phyloP scores from a whole-genome alignment of 495 filamentous ascomycete genomes.

The Penicillium malachiteum region DNA sequence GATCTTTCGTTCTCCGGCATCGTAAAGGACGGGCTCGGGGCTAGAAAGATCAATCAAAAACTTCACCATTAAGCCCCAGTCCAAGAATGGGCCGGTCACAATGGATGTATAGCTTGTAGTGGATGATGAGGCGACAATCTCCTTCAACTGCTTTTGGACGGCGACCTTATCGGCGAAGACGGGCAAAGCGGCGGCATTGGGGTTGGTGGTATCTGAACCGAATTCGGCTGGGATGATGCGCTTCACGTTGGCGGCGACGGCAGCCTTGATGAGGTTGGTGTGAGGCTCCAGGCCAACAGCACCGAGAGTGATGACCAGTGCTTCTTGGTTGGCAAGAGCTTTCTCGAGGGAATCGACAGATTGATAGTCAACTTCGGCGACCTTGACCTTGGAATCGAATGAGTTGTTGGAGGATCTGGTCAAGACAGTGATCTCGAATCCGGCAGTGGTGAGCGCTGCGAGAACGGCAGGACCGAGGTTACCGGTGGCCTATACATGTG shows the following conservation, averaged over 20 bases:
- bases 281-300: slow-evolving; percentile 25
- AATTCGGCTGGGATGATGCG: slow-evolving; percentile 66
- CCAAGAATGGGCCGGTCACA: slow-evolving; percentile 47
- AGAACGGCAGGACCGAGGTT: slow-evolving; percentile 10
- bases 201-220: slow-evolving; percentile 50
- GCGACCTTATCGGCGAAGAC: slow-evolving; percentile 48
- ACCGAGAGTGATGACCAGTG: slow-evolving; percentile 8
- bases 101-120: slow-evolving; percentile 50
- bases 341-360: slow-evolving; percentile 11
- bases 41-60: slow-evolving; percentile 40
- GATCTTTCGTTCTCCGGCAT: slow-evolving; percentile 51
- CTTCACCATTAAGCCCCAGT: slow-evolving; percentile 44
- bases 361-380: slow-evolving; percentile 17
- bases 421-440: slow-evolving; percentile 3
- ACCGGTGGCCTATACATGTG: slow-evolving; percentile 1
- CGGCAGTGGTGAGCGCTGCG: slow-evolving; percentile 4
- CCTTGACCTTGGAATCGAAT: slow-evolving; percentile 12
- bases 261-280: slow-evolving; percentile 54
- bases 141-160: slow-evolving; percentile 48
- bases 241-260: slow-evolving; percentile 57
- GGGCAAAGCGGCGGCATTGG: slow-evolving; percentile 29
- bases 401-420: slow-evolving; percentile 7
- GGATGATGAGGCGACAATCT: slow-evolving; percentile 16
- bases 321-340: slow-evolving; percentile 26
- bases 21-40: slow-evolving; percentile 45